phyloP scores from a whole-genome alignment of 2,329 filamentous ascomycete species.

The Gliomastix tumulicola region DNA sequence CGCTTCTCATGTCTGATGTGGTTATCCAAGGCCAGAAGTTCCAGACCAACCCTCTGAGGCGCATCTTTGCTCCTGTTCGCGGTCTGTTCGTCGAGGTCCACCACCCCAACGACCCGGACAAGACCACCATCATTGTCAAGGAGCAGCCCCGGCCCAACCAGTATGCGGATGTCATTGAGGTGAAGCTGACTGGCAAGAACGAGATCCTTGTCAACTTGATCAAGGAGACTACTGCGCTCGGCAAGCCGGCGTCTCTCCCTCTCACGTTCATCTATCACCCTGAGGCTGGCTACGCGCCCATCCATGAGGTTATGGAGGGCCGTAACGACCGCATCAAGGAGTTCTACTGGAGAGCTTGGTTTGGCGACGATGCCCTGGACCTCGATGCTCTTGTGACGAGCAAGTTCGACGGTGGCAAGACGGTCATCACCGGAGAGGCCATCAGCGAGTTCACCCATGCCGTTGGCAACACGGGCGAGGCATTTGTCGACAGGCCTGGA shows the following conservation, averaged over 20 bases:
- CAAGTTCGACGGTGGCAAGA: slow-evolving; percentile 82
- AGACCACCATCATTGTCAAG: slow-evolving; percentile 79
- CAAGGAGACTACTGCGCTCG: slow-evolving; percentile 84
- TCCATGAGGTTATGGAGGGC: slow-evolving; percentile 90
- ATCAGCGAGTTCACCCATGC: slow-evolving; percentile 99
- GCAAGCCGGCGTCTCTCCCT: slow-evolving; percentile 73
- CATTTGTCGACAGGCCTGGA: slow-evolving; percentile 90
- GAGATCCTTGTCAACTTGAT: slow-evolving; percentile 86
- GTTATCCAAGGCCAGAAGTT: slow-evolving; percentile 95
- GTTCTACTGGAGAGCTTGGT: slow-evolving; percentile 98
- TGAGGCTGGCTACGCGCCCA: slow-evolving; percentile 94
- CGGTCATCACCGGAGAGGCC: slow-evolving; percentile 81
- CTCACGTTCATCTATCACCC: slow-evolving; percentile 91
- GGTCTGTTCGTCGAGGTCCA: slow-evolving; percentile 86
- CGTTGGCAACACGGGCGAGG: slow-evolving; percentile 94
- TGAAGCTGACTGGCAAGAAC: slow-evolving; percentile 66
- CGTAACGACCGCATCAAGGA: slow-evolving; percentile 98
- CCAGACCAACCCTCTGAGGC: slow-evolving; percentile 91
- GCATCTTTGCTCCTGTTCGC: slow-evolving; percentile 79
- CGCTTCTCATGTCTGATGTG: slow-evolving; percentile 87
- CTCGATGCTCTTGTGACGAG: slow-evolving; percentile 81
- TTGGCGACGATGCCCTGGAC: slow-evolving; percentile 76
- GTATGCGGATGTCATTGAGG: slow-evolving; percentile 81
- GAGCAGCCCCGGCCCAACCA: slow-evolving; percentile 84
- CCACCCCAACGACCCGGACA: slow-evolving; percentile 72